Base-by-base conservation (phyloP, 345 rosid species). In the Physaria fendleri region DNA sequence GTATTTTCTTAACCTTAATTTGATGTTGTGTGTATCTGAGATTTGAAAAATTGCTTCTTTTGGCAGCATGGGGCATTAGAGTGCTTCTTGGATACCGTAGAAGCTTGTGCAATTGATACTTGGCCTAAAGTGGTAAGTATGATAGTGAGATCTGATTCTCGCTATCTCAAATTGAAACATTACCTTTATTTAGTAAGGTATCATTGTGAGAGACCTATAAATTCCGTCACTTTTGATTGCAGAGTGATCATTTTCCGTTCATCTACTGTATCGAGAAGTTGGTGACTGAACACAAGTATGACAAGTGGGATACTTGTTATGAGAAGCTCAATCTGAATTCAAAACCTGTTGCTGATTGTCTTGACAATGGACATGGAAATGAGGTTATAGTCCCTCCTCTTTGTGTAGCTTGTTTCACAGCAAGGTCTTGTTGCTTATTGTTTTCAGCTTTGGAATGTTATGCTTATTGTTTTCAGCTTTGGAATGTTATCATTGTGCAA, bases 11-110 rank as follows among this genome's bases (percentile, higher is more conserved):
- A 33, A 33, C 37, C 6, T 3, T 10, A 4, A 33, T 33, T 55
- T 43, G 15, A 4, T 44, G 40, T 5, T 29, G 20, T 33, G 37
- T 37, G 27, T 42, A 24, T 42, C 56, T 23, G 22, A 30, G 17
- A 46, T 30, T 8, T 14, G 23, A 37, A 10, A 42, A 59, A 16
- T 39, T 39, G 16, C 13, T 65, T 38, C 28, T 59, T 34, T 15
- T 78, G 71, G 82, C 86, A 85, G 97, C 99, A 88, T 16, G 99
- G 97, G 27, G 82, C 85, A 1, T 69, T 29, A 16, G 97, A 93
- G 55, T 93, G 99, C 76, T 63, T 83, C 6, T 76, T 93, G 72
- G 85, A 88, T 69, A 84, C 94, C 0, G 80, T 93, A 35, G 97
- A 93, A 72, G 97, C 95, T 11, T 93, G 99, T 59, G 97, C 93